Evolutionary conservation across 2,329 filamentous ascomycete species (phyloP), one percentile per base, ranked within the genome.

Genomic region (Biscogniauxia mediterranea): DNA sequence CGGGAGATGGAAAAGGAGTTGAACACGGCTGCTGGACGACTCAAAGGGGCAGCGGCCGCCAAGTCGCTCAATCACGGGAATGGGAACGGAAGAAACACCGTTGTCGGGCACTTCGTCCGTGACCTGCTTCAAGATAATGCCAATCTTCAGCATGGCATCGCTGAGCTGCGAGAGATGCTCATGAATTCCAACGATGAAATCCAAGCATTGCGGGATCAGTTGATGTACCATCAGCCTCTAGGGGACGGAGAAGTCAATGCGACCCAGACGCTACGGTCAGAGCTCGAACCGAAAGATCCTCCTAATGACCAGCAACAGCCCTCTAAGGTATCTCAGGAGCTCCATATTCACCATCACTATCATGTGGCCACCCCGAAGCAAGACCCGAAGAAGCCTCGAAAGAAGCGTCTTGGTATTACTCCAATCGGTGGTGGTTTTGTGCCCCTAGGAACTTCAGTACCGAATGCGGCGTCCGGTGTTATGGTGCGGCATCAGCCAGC

Each of bases 101-200:
- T 96, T 46, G 92, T 98, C n/a, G 93, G 92, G 20, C 92, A 96
- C 72, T 98, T 99, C 69, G 95, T 99, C 59, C 92, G 93, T 68
- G 95, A 98, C 74, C 91, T 99, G 59, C 81, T 99, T 19, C 89
- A 96, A 70, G 95, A 99, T 75, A 99, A 99, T 72, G 92, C 93
- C 9, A 97, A 92, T 68, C 80, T 99, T 52, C 95, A 99, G 74
- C 84, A 95, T 64, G 93, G 93, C 17, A 96, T 98, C 62, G 86
- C 93, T 57, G 95, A 99, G 78, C 79, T 99, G 54, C 85, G 93
- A 19, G 93, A 97, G 73, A 89, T 99, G 87, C 82, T 99, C 21
- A 85, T 92, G 70, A 93, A 86, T 73, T 97, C 94, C 2, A 96
- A 98, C 71, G 91, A 97, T 69, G 94, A 99, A 76, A 95, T 98